Evolutionary conservation across 257 asterid genomes (phyloP), one percentile per base, ranked within the genome.

Genomic region (Nicotiana tabacum): DNA sequence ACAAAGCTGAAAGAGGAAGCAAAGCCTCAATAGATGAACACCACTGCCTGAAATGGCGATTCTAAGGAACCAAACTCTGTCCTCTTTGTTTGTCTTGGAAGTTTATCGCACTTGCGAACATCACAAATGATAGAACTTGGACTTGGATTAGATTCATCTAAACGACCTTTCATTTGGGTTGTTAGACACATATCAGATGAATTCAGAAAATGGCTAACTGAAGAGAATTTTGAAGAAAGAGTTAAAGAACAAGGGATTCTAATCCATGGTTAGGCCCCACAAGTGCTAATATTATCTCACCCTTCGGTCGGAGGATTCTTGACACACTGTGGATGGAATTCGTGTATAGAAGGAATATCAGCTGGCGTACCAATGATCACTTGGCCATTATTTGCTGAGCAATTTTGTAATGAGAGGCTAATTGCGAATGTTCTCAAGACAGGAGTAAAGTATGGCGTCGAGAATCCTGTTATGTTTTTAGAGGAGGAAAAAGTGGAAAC

Each of bases 321-420:
- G 12, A 91, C 96, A 3, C 97, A 93, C 11, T 90, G 96, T 18
- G 94, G 94, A 17, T 91, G 97, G 97, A 91, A 91, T 76, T 92
- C 97, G 43, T 80, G 87, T 0, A 76, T 93, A 0, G 97, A 93
- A 85, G 97, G 89, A 2, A 83, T 90, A 21, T 72, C 88, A 9
- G 85, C 88, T 0, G 93, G 95, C 6, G 24, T 90, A 61, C 91
- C 93, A 1, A 66, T 93, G 92, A 77, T 90, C 30, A 93, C 97
- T 1, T 89, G 92, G 93, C 96, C 96, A 0, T 32, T 85, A 5
- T 90, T 86, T 15, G 89, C 89, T 0, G 97, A 93, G 56, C 97
- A 93, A 56, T 93, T 93, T 62, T 80, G 88, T 77, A 92, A 90
- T 15, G 95, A 93, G 84, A 90, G 87, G 91, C 82, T 92, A 18